Evolutionary conservation across 2,329 filamentous ascomycete genomes (phyloP).

Genomic region (Colletotrichum spinosum): DNA sequence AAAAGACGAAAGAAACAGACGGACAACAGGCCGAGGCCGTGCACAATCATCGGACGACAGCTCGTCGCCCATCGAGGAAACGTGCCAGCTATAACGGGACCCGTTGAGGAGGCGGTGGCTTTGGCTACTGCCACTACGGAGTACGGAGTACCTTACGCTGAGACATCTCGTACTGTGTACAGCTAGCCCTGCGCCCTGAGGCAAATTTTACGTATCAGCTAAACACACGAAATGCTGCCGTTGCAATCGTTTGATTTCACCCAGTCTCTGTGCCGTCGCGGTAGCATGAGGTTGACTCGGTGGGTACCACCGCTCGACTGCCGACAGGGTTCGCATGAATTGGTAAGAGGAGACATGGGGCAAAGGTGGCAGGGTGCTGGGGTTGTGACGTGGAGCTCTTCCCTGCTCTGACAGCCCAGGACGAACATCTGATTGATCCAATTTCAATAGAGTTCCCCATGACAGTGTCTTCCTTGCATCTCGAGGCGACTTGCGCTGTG

Average conservation of each 20-base stretch:
- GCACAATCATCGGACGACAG: constrained; percentile 34
- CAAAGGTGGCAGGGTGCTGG: background rate
- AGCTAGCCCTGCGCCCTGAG: background rate
- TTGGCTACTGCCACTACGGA: background rate
- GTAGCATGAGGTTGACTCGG: constrained; percentile 2
- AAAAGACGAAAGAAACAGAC: background rate
- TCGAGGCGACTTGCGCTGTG: too few relatives aligned
- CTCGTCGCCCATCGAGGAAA: constrained; percentile 4
- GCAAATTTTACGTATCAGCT: background rate
- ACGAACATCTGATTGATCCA: constrained; percentile 20
- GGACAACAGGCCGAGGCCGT: constrained; percentile 8
- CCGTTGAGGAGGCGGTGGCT: constrained; percentile 21
- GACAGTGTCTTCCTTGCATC: constrained; percentile 9
- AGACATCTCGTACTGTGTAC: too few relatives aligned
- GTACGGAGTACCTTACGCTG: background rate
- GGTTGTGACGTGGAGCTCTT: background rate
- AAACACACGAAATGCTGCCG: background rate
- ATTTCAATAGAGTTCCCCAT: constrained; percentile 13
- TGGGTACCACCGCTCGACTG: background rate
- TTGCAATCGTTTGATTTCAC: constrained; percentile 1
- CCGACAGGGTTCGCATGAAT: background rate
- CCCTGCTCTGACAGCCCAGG: background rate
- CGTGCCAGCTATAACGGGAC: constrained; percentile 13
- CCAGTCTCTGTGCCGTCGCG: background rate
- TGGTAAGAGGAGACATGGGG: constrained; percentile 4